Evolutionary conservation across 139 green algal species (phyloP), one percentile per base, ranked within the genome.

Genomic region (Chlamydomonas schloesseri): DNA sequence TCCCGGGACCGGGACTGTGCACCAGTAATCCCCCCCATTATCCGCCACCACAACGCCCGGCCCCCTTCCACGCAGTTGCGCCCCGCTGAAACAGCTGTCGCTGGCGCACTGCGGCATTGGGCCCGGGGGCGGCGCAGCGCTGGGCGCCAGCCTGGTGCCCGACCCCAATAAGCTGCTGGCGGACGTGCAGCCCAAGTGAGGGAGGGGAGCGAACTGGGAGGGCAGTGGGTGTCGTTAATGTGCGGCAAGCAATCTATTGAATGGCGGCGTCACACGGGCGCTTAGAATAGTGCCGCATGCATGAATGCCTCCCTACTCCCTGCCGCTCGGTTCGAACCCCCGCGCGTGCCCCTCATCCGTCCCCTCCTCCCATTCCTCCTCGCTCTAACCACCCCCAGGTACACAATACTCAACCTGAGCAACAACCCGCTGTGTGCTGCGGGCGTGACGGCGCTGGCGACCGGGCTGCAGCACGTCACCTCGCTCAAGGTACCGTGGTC

Each of bases 71-170:
- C 64, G 2, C 71, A 89, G 87, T 5, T 90, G 87, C 47, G 37
- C 13, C 23, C 36, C 57, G 23, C 69, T 92, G 58, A 70, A 85
- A 71, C 81, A 89, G 50, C 57, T 92, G 34, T 90, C 84, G 18
- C 60, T 93, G 65, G 50, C 73, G 42, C 73, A 93, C 73, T 93
- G 89, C 68, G 89, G 89, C 55, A 88, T 93, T 31, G 89, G 89
- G 0, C 82, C 89, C 21, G 74, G 57, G 28, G 89, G 79, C 11
- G 89, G 77, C 15, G 24, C 33, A 10, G 88, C 83, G 11, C 83
- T 91, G 28, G 83, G 50, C 9, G 42, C 31, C 31, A 21, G 29
- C 0, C 58, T 91, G 33, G 29, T 26, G 8, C 58, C 79, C 26
- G 84, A 89, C 62, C 23, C 64, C 47, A 73, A 64, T 42, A 47